Evolutionary conservation across 163 green algal genomes (phyloP).

Genomic region (Smithsoniella earleae): DNA sequence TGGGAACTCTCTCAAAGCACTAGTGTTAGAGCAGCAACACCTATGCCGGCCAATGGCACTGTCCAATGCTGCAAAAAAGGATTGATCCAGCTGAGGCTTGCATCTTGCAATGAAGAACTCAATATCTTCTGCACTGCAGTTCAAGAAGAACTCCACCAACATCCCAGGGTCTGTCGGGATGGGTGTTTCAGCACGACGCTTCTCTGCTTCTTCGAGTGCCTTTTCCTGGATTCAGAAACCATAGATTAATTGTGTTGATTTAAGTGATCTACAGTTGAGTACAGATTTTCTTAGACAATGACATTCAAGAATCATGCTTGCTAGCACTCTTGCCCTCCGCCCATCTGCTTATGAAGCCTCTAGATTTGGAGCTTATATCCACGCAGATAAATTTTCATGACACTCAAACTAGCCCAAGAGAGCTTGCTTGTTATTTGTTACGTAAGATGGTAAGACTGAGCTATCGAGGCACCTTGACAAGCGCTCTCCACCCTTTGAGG

Average conservation of each 20-base stretch:
- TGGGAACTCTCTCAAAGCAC: no score
- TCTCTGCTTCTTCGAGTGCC: slow-evolving; percentile 3
- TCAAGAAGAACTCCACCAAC: slow-evolving; percentile 76
- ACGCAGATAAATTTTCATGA: no score
- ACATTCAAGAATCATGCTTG: no score
- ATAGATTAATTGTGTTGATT: not conserved
- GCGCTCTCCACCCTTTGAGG: no score
- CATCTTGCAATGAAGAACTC: slow-evolving; percentile 18
- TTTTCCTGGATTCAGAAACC: slow-evolving; percentile 11
- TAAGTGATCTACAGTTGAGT: not conserved
- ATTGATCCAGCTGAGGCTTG: not conserved
- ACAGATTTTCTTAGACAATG: not conserved
- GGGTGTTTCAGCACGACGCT: not conserved
- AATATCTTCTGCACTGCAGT: slow-evolving; percentile 76
- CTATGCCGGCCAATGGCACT: slow-evolving; percentile 11
- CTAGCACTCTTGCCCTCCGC: no score
- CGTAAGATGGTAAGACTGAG: no score
- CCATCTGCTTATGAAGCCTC: no score
- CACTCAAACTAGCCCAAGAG: no score
- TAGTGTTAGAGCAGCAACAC: not conserved
- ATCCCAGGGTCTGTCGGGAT: slow-evolving; percentile 2
- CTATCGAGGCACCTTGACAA: no score
- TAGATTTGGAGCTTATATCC: no score
- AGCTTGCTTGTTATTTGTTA: no score
- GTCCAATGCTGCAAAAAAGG: slow-evolving; percentile 24